A percentile compares a stretch with the other conserved stretches of the same genome.
Conservation (phyloP, 768 basidiomycete species). For the Collybia sordida region DNA sequence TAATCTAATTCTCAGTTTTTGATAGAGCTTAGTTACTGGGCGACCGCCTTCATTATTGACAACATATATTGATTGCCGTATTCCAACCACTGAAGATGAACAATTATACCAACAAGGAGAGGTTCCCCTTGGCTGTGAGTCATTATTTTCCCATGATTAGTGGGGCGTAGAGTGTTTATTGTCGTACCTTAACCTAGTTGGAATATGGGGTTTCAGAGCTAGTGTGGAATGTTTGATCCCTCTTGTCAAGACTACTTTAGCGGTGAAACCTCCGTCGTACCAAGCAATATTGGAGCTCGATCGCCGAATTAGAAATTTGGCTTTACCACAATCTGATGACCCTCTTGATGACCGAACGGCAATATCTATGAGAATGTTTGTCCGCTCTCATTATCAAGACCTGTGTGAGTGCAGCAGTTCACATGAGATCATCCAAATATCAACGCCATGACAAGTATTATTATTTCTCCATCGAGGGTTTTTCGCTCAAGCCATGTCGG, state of each 20-base stretch:
- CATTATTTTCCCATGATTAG: neutral
- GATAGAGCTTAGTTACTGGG: conserved; percentile 45
- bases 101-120: conserved; percentile 39
- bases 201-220: conserved; percentile 46
- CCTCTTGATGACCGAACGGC: conserved; percentile 30
- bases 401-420: conserved; percentile 32
- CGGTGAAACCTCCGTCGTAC: conserved; percentile 44
- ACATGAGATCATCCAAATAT: conserved; percentile 4
- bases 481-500: conserved; percentile 56
- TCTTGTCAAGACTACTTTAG: conserved; percentile 38
- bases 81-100: conserved; percentile 48
- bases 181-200: conserved; percentile 30
- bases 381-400: conserved; percentile 44
- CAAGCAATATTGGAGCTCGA: conserved; percentile 49
- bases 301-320: conserved; percentile 41
- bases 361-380: conserved; percentile 39
- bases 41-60: conserved; percentile 45
- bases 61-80: conserved; percentile 42
- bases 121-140: conserved; percentile 45
- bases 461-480: conserved; percentile 56
- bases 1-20: neutral
- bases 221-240: conserved; percentile 41
- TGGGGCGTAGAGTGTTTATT: neutral
- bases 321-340: conserved; percentile 21
- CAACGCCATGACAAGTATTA: conserved; percentile 35